A percentile compares a stretch with the other conserved stretches of the same genome.
Conservation (phyloP, 768 basidiomycete species). For the Dentipellis sp. region DNA sequence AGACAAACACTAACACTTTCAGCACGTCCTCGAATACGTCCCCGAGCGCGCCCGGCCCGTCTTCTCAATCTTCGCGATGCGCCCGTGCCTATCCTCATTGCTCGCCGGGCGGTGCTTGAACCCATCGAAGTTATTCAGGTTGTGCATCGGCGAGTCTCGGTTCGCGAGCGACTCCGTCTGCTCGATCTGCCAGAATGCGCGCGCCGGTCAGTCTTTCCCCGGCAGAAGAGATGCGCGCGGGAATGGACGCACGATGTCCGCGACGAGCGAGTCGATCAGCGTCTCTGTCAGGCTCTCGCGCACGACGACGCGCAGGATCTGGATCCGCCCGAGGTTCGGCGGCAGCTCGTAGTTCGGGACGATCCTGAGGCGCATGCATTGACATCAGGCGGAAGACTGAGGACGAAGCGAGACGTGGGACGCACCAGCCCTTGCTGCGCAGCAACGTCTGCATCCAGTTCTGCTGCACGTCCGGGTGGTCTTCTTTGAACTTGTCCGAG, state of each 20-base stretch:
- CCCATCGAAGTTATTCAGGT: constrained; percentile 33
- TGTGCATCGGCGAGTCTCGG: constrained; percentile 38
- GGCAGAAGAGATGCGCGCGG: constrained; percentile 48
- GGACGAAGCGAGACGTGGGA: background rate
- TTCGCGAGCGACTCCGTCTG: constrained; percentile 50
- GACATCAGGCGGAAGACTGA: background rate
- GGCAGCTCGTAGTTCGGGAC: constrained; percentile 54
- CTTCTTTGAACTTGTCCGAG: constrained; percentile 39
- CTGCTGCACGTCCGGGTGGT: constrained; percentile 50
- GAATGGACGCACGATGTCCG: constrained; percentile 47
- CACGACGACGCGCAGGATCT: constrained; percentile 57
- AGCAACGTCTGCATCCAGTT: constrained; percentile 44
- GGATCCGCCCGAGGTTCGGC: constrained; percentile 36
- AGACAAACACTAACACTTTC: constrained; percentile 13
- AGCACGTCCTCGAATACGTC: constrained; percentile 64
- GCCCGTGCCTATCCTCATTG: constrained; percentile 34
- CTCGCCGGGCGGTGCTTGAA: constrained; percentile 18
- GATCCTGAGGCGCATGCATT: constrained; percentile 26
- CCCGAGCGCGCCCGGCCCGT: constrained; percentile 44
- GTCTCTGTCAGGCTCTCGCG: constrained; percentile 46
- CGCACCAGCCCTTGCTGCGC: constrained; percentile 37
- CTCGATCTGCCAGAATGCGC: constrained; percentile 48
- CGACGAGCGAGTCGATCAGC: constrained; percentile 45
- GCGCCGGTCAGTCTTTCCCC: constrained; percentile 39
- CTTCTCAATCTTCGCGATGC: constrained; percentile 26